A percentile compares a stretch with the other conserved stretches of the same genome.
phyloP scores from a whole-genome alignment of 2,329 filamentous ascomycete species.

The Shiraia sp. region DNA sequence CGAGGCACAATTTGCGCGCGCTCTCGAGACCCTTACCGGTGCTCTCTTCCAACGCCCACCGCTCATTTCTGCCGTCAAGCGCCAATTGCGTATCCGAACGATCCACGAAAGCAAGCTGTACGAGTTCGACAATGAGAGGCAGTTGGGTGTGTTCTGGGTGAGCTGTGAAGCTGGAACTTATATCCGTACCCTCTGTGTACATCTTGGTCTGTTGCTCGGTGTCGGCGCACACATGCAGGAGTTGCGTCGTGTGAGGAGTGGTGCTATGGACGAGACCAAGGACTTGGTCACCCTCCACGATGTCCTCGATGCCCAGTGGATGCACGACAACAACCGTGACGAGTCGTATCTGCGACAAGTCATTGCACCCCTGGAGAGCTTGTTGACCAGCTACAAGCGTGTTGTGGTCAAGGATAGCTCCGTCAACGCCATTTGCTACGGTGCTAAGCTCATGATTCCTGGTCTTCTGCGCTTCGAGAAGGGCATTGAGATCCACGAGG shows the following conservation, averaged over 20 bases:
- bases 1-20: slow-evolving; percentile 88
- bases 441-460: slow-evolving; percentile 98
- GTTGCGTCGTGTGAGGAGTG: slow-evolving; percentile 87
- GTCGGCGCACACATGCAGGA: slow-evolving; percentile 99
- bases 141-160: slow-evolving; percentile 98
- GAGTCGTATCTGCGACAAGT: slow-evolving; percentile 90
- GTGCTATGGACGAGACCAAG: slow-evolving; percentile 91
- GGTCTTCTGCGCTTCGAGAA: slow-evolving; percentile 91
- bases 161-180: slow-evolving; percentile 99
- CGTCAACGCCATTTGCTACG: slow-evolving; percentile 97
- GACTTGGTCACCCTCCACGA: slow-evolving; percentile 93
- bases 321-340: slow-evolving; percentile 92
- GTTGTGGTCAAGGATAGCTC: slow-evolving; percentile 96
- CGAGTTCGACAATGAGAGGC: slow-evolving; percentile 98
- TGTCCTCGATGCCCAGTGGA: slow-evolving; percentile 94
- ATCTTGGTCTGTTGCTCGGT: slow-evolving; percentile 76
- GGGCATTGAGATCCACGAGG: slow-evolving; percentile 91
- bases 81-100: slow-evolving; percentile 95
- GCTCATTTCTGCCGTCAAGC: slow-evolving; percentile 97
- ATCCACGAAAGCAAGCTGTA: slow-evolving; percentile 94
- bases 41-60: slow-evolving; percentile 96
- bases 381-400: slow-evolving; percentile 92
- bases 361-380: slow-evolving; percentile 88
- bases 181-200: slow-evolving; percentile 96
- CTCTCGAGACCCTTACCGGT: slow-evolving; percentile 93